These are phyloP conservation scores for Cordyceps fumosorosea DNA, from an alignment of 2,329 filamentous ascomycete species.

Conservation along the genomic window DNA sequence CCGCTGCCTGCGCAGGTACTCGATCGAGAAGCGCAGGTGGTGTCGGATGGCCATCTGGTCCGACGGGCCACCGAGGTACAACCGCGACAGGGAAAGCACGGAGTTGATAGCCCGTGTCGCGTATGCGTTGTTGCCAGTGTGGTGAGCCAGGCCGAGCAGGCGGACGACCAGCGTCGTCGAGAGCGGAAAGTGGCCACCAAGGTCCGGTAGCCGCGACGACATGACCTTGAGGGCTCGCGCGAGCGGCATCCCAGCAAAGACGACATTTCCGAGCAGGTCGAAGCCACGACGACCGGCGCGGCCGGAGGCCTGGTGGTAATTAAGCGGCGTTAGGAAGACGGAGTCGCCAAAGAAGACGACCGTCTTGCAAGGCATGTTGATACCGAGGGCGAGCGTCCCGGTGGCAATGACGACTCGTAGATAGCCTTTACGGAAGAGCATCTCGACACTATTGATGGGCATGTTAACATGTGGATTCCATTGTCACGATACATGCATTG, in stretches of 20 bases:
- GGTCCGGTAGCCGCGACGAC: conserved; percentile 64
- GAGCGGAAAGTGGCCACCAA: conserved; percentile 72
- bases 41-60: conserved; percentile 65
- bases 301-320: conserved; percentile 70
- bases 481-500: too few relatives aligned
- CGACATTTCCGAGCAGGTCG: conserved; percentile 72
- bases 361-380: conserved; percentile 81
- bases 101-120: conserved; percentile 57
- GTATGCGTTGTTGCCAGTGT: conserved; percentile 56
- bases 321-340: conserved; percentile 65
- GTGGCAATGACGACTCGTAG: conserved; percentile 67
- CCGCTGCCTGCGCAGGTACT: conserved; percentile 65
- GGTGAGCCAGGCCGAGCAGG: conserved; percentile 59
- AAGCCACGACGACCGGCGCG: conserved; percentile 76
- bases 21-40: conserved; percentile 73
- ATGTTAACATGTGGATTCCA: neutral
- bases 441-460: conserved; percentile 48
- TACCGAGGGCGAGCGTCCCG: conserved; percentile 68
- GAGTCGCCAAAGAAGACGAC: conserved; percentile 72
- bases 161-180: conserved; percentile 67
- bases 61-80: conserved; percentile 64
- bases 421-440: conserved; percentile 67
- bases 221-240: conserved; percentile 62
- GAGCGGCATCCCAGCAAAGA: conserved; percentile 61
- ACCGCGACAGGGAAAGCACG: conserved; percentile 60